Evolutionary conservation across 2,329 filamentous ascomycete species (phyloP), one percentile per base, ranked within the genome.

Genomic region (Ophiostoma tasmaniense): DNA sequence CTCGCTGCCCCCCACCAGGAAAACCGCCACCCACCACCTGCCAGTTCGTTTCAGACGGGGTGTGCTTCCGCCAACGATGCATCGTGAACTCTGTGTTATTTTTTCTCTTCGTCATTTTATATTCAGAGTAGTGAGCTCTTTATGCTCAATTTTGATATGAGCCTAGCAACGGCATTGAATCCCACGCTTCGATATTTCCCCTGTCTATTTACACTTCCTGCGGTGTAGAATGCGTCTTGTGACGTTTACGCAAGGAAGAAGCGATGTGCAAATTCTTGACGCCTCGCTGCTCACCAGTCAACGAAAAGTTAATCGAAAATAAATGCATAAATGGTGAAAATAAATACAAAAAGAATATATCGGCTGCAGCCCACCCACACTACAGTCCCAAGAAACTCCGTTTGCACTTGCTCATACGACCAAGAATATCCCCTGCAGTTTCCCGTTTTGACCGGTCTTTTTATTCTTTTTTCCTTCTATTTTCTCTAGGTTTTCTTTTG

Each of bases 391-490:
- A 25, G 50, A 25, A 25, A 25, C 50, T 55, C 50, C n/a, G 50
- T 55, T 17, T 45, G 42, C 17, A 45, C 42, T 20, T 55, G 50
- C 50, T 55, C 50, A 55, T 55, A 55, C 50, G 50, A 55, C 50
- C 50, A 55, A 55, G 55, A 30, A 62, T 30, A 62, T 62, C 67
- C 62, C 62, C 67, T 68, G 67, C 45, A 61, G 62, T 62, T 61
- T 39, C 67, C 50, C 67, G 37, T 61, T 68, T 45, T 33, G 64
- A 61, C 37, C 35, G 11, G 62, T 39, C 17, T 22, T 42, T 64
- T 20, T 33, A 25, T 37, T 37, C 20, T 45, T 17, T 55, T 55
- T 55, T 55, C 22, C 6, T 50, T 33, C 30, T 35, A 20, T 37
- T 22, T 33, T 33, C 33, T 8, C 30, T 20, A 17, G 35, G 8